Conservation (phyloP, 345 rosid species). For the Cardamine occulta region DNA sequence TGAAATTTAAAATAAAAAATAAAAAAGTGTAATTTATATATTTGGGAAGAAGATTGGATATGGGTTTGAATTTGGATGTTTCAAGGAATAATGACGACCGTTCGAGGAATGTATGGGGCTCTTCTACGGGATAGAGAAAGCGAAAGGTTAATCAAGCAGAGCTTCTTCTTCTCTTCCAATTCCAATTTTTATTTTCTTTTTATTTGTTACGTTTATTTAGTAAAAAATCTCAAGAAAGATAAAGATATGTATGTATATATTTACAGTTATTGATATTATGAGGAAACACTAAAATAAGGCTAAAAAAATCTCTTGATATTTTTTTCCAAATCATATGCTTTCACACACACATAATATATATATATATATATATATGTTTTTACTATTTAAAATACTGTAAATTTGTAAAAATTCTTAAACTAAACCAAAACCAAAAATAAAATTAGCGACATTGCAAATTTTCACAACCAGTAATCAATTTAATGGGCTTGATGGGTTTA, state of each 20-base stretch:
- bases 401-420: background rate
- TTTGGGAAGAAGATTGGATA: conserved; percentile 19
- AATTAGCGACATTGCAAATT: background rate
- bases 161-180: conserved; percentile 35
- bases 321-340: background rate
- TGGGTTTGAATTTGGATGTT: conserved; percentile 33
- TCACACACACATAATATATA: no score
- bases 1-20: background rate
- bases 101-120: conserved; percentile 38
- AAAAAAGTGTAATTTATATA: background rate
- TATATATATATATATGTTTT: background rate
- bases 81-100: conserved; percentile 39
- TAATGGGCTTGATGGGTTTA: background rate
- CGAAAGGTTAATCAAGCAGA: conserved; percentile 37
- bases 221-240: conserved; percentile 11
- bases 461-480: background rate
- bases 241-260: background rate
- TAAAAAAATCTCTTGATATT: background rate
- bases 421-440: background rate
- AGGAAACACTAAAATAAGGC: background rate
- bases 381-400: background rate
- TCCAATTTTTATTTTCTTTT: background rate
- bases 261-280: background rate
- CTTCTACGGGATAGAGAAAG: conserved; percentile 35
- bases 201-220: background rate